Base-by-base conservation (phyloP, 2,329 filamentous ascomycete genomes). In the Lecanosticta acicola region DNA sequence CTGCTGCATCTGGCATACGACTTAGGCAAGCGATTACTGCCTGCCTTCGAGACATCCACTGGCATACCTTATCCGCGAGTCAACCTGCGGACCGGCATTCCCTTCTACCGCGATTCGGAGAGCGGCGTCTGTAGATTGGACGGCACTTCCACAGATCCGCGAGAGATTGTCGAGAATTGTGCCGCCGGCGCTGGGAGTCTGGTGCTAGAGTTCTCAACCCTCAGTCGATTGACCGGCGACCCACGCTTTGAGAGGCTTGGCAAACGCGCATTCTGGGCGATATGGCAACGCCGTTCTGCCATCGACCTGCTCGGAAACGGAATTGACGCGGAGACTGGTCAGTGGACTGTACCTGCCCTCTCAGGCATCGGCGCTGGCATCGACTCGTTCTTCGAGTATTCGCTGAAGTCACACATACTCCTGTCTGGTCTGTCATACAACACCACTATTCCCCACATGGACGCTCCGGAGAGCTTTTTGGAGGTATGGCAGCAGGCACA, bases 341-440 rank as follows among this genome's bases (percentile, higher is more conserved):
- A 85, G 56, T 98, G 93, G 93, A 64, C 56, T 20, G 83, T 93
- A 26, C 85, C 85, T 7, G 78, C 86, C 1, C 90, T 87, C 64
- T 84, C 91, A n/a, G 91, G 93, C 21, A 94, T 98, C 57, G 93
- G 93, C 40, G 93, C 93, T 5, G 93, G 93, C 32, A 88, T 95
- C 60, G 93, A 98, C 70, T 96, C 90, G 68, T 98, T 98, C 70
- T 97, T 95, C 61, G 93, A 98, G 69, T 98, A 98, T 67, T 90
- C 93, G 3, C 77, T 97, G 59, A 98, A 98, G 68, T 89, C 89
- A 14, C 83, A 95, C 62, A 86, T 98, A 49, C 70, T 98, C 18
- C 79, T 97, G 17, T 95, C 91, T 2, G 87, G 87, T 1, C 80
- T 74, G 4, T 66, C 69, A 0, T 67, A 66, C 48, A 59, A 69